Evolutionary conservation across 257 asterid genomes (phyloP), one percentile per base, ranked within the genome.

Genomic region (Salvia rosmarinus): DNA sequence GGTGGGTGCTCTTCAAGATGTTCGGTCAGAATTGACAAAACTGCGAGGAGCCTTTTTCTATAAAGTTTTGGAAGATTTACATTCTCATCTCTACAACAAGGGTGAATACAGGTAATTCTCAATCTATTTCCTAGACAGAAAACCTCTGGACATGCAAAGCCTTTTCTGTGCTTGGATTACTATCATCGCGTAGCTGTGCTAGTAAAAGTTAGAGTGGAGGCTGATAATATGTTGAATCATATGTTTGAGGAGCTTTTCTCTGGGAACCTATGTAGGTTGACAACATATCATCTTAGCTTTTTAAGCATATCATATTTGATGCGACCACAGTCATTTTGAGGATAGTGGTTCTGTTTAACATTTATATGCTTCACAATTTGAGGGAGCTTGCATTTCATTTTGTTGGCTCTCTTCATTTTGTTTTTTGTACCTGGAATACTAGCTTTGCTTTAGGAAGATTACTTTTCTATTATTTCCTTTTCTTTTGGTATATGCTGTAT

Each of bases 1-100:
- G 99, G 98, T 95, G 77, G 99, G 99, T 60, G 99, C 99, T 74
- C 96, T 95, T 81, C 99, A 95, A 86, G 99, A 95, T 85, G 95
- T 95, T 71, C 91, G 98, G 74, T 87, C 99, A 57, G 99, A 95
- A 81, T 83, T 95, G 93, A 82, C 88, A 68, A 95, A 95, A 83
- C 84, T 95, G 81, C 84, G 94, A 59, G 99, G 98, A 79, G 80
- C 84, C 79, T 93, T 95, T 73, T 95, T 95, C 84, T 95, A 87
- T 81, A 95, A 89, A 81, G 89, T 95, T 52, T 81, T 95, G 91
- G 99, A 95, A 83, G 99, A 95, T 77, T 79, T 95, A 80, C 99
- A 95, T 80, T 90, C 88, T 78, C 98, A 95, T 86, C 98, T 95
- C 61, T 95, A 91, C 82, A 90, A 89, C 79, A 95, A 88, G 91